Conservation (phyloP, 371 early-diverging fungal genomes). For the Mucor lusitanicus region DNA sequence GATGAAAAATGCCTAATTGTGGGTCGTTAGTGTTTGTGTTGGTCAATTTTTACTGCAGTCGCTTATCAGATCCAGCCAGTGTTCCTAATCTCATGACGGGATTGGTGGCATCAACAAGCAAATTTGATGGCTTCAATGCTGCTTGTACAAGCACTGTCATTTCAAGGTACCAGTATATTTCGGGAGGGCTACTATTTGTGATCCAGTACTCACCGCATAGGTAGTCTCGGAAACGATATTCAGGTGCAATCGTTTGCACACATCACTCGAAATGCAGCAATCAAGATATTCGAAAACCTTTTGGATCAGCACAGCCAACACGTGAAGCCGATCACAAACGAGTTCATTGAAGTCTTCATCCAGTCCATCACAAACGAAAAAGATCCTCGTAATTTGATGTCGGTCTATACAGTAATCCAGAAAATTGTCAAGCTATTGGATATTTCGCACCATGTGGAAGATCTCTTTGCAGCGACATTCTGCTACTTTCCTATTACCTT, state of each 20-base stretch:
- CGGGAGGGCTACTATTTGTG: background rate
- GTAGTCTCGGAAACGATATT: background rate
- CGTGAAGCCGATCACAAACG: constrained; percentile 35
- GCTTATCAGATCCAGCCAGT: constrained; percentile 69
- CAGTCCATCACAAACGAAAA: constrained; percentile 93
- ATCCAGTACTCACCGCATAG: background rate
- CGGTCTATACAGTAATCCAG: constrained; percentile 76
- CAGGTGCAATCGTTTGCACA: constrained; percentile 63
- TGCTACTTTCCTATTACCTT: constrained; percentile 99
- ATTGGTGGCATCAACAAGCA: constrained; percentile 52
- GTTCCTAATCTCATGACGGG: constrained; percentile 72
- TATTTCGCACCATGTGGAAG: constrained; percentile 75
- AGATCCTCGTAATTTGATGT: constrained; percentile 92
- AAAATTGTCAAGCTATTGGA: constrained; percentile 69
- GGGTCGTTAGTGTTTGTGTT: constrained; percentile 55
- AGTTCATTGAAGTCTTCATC: constrained; percentile 84
- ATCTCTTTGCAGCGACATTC: constrained; percentile 84
- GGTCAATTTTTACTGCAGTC: constrained; percentile 73
- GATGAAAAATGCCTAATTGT: background rate
- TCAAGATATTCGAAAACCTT: constrained; percentile 43
- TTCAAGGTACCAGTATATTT: background rate
- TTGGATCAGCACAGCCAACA: constrained; percentile 37
- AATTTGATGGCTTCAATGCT: constrained; percentile 57
- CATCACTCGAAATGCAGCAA: constrained; percentile 47
- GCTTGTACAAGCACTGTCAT: constrained; percentile 51